Evolutionary conservation across 257 asterid species (phyloP).

Genomic region (Solanum neorickii): DNA sequence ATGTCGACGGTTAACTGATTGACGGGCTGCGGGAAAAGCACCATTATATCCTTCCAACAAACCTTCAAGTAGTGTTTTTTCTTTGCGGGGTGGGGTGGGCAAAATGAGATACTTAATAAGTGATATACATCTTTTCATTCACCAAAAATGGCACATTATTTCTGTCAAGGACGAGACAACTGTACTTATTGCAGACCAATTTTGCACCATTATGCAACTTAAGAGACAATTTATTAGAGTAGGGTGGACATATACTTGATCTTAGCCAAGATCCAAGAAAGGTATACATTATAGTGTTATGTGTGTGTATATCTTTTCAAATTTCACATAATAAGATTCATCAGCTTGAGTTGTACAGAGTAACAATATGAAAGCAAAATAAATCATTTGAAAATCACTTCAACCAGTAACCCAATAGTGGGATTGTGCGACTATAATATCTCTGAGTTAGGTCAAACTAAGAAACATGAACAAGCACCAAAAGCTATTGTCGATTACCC

Average conservation of each 20-base stretch:
- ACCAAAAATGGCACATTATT: neutral
- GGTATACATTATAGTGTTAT: neutral
- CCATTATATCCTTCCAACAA: neutral
- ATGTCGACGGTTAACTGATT: neutral
- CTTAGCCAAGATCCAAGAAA: neutral
- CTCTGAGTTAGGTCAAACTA: neutral
- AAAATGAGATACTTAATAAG: neutral
- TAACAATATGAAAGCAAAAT: neutral
- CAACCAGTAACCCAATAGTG: neutral
- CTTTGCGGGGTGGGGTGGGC: neutral
- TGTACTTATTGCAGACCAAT: neutral
- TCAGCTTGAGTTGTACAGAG: neutral
- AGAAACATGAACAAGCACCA: neutral
- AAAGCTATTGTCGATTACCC: neutral
- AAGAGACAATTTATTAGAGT: neutral
- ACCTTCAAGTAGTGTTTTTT: neutral
- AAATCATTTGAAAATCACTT: neutral
- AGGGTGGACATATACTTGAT: neutral
- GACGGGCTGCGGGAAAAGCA: neutral
- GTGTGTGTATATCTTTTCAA: neutral
- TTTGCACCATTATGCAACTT: neutral
- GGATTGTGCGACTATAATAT: neutral
- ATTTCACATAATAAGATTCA: neutral
- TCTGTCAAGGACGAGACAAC: neutral
- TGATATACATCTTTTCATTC: neutral